Percentiles rank a stretch among this genome's conserved stretches.
These are phyloP conservation scores for Aspergillus sp. DNA, from an alignment of 2,329 filamentous ascomycete species.

Conservation along the genomic window DNA sequence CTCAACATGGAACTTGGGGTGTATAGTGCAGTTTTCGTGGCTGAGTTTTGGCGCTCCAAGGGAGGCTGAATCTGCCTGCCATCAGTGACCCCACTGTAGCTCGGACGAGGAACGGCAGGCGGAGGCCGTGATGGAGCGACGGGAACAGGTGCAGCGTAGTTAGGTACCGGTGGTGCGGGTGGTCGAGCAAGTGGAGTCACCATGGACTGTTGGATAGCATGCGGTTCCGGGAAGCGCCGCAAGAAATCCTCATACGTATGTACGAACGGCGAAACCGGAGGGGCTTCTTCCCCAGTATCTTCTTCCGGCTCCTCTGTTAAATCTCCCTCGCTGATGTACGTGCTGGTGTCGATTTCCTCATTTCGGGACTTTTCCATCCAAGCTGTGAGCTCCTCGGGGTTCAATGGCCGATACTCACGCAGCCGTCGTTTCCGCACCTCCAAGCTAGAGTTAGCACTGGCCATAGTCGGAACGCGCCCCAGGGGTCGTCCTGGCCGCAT, in stretches of 20 bases:
- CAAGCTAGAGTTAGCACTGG: slow-evolving; percentile 50
- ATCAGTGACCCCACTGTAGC: slow-evolving; percentile 78
- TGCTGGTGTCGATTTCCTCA: slow-evolving; percentile 54
- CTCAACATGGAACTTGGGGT: slow-evolving; percentile 40
- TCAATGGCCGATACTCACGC: slow-evolving; percentile 67
- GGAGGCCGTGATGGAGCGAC: slow-evolving; percentile 62
- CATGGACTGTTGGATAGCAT: slow-evolving; percentile 59
- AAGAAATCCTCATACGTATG: slow-evolving; percentile 81
- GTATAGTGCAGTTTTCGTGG: slow-evolving; percentile 44
- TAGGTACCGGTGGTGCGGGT: slow-evolving; percentile 26
- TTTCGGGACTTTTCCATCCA: slow-evolving; percentile 76
- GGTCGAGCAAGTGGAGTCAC: slow-evolving; percentile 37
- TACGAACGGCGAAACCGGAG: slow-evolving; percentile 51
- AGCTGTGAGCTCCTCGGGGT: slow-evolving; percentile 73
- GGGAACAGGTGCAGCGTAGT: slow-evolving; percentile 50
- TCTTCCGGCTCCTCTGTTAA: slow-evolving; percentile 42
- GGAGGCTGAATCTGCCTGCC: slow-evolving; percentile 47
- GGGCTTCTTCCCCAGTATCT: slow-evolving; percentile 45
- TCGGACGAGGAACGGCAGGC: slow-evolving; percentile 65
- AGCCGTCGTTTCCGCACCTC: slow-evolving; percentile 56
- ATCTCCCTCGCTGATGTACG: slow-evolving; percentile 38
- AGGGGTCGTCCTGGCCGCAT: slow-evolving; percentile 48
- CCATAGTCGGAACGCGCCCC: slow-evolving; percentile 51
- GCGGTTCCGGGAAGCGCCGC: slow-evolving; percentile 72
- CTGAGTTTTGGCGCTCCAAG: slow-evolving; percentile 45